Base-by-base conservation (phyloP, 495 filamentous ascomycete genomes). In the Talaromyces stipitatus region DNA sequence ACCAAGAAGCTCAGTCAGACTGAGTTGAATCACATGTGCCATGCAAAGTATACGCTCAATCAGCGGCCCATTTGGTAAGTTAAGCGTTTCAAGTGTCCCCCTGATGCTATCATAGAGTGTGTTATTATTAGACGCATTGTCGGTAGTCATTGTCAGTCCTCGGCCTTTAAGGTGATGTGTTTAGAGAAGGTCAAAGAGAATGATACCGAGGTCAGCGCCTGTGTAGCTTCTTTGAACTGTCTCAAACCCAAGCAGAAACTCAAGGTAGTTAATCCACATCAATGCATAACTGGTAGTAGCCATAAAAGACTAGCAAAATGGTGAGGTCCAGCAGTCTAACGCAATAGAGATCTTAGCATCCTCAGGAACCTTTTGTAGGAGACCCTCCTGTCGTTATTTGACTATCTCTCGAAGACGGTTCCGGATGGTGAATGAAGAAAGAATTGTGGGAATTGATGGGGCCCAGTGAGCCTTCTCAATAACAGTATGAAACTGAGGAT, bases 181-280 rank as follows among this genome's bases (percentile, higher is more conserved):
- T 30, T 30, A 7, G 29, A 30, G 29, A 30, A 30, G 4, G 4
- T 30, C 29, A 30, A 30, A 30, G 29, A 30, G 29, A 30, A 30
- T 30, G 4, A 10, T 30, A 30, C 29, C 11, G 4, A 30, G 29
- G 29, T 30, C 11, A 30, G 29, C 29, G 4, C 4, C 29, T 30
- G 4, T 30, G 4, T 30, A 7, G 29, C 29, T 30, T 30, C 29
- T 7, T 8, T 30, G 29, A 30, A 30, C 29, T 30, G 29, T 6
- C 29, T 67, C 32, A 56, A 67, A 67, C 1, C 61, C 46, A 61
- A 67, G 60, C 7, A 67, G 41, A 2, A 63, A 12, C 59, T 63
- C 54, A 10, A 18, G 51, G 23, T 67, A 67, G 10, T 56, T 56
- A 66, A 18, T 66, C 50, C 1, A 22, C 0, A 43, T 66, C 32